A percentile compares a stretch with the other conserved stretches of the same genome.
Evolutionary conservation across 257 asterid species (phyloP).

Genomic region (Solanum phureja): DNA sequence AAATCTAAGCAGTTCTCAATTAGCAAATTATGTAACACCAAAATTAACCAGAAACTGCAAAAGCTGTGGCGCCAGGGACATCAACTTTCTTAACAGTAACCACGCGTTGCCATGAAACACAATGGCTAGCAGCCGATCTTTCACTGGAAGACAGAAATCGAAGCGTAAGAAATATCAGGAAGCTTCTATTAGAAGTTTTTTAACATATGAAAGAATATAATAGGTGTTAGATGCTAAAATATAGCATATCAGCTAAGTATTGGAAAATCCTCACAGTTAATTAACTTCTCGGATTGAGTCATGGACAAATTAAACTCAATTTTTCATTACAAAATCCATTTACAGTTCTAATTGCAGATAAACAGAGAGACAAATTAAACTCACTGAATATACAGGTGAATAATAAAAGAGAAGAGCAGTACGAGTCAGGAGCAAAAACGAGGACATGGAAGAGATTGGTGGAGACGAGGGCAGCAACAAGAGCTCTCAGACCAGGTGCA

Average conservation of each 20-base stretch:
- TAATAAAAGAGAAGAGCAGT: not conserved
- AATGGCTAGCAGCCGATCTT: constrained; percentile 81
- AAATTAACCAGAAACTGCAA: constrained; percentile 69
- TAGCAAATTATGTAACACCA: not conserved
- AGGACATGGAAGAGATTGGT: constrained; percentile 55
- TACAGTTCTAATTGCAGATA: not conserved
- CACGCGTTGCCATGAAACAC: constrained; percentile 53
- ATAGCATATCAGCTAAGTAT: no score
- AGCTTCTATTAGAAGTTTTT: not conserved
- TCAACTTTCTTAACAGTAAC: constrained; percentile 60
- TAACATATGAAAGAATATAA: no score
- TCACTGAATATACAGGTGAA: not conserved
- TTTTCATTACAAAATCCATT: no score
- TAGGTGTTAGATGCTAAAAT: no score
- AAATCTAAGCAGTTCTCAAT: not conserved
- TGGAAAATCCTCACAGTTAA: no score
- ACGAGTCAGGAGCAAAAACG: constrained; percentile 93
- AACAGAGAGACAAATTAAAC: not conserved
- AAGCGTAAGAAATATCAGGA: not conserved
- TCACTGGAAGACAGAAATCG: constrained; percentile 30
- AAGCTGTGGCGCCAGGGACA: constrained; percentile 65
- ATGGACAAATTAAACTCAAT: no score
- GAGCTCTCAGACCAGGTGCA: constrained; percentile 78
- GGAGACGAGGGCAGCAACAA: constrained; percentile 57
- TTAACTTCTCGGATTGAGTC: no score